Evolutionary conservation across 2,329 filamentous ascomycete species (phyloP), one percentile per base, ranked within the genome.

Genomic region (Lasiodiplodia sp.): DNA sequence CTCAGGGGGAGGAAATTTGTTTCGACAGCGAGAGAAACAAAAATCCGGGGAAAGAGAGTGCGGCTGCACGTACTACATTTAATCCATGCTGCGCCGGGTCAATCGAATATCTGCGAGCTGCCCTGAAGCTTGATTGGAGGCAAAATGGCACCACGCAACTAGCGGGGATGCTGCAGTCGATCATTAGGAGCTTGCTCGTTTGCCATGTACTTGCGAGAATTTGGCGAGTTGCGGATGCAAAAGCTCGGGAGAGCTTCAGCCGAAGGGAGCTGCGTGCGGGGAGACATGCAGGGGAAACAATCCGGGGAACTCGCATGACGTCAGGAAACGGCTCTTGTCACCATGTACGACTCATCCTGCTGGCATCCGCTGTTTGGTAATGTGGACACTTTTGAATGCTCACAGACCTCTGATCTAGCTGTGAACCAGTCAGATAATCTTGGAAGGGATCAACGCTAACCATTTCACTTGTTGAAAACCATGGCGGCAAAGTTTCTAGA

Each of bases 91-190:
- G 10, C n/a, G 14, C 23, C 23, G 23, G 25, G 23, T 7, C 28
- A 49, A 51, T 28, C 23, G 40, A 25, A 47, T 53, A 10, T 31
- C 44, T 52, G 60, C 16, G 23, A 14, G 38, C 16, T 18, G 18
- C n/a, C 37, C 25, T 25, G 60, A 51, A 52, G 47, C 60, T 66
- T 66, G 63, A 66, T 66, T 66, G 63, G 63, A 66, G 63, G 63
- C 31, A 66, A 66, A 66, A 55, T 66, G 34, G 23, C 23, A 64
- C 21, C 23, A 23, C 12, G 28, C 28, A 37, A 34, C 23, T 37
- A 14, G 63, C 63, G 60, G 60, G 55, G 38, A 52, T 14, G 47
- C 37, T 52, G 49, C 38, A 37, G 63, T 53, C 37, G 51, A 56
- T 47, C 63, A 56, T 66, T 34, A 64, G 60, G 60, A 53, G 60